These are phyloP conservation scores for Cladochytrium replicatum DNA, from an alignment of 192 early-diverging fungal genomes.

Conservation along the genomic window DNA sequence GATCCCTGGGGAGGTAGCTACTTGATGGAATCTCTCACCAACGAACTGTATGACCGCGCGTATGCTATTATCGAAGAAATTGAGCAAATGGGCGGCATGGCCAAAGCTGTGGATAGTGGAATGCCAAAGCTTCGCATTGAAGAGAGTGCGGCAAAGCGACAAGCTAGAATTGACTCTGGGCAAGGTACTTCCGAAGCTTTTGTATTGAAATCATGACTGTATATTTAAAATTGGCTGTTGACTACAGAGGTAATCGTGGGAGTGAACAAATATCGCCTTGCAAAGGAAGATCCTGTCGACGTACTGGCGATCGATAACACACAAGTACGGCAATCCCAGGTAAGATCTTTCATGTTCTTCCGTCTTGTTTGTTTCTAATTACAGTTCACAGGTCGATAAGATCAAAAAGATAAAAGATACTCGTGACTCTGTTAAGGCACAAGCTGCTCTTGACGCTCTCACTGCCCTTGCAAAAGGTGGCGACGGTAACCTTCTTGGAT, in stretches of 20 bases:
- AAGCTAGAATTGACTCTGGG: conserved; percentile 82
- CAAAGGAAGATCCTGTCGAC: conserved; percentile 50
- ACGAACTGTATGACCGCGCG: conserved; percentile 63
- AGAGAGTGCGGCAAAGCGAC: conserved; percentile 76
- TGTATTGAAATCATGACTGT: background rate
- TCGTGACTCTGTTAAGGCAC: conserved; percentile 46
- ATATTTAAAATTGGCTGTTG: background rate
- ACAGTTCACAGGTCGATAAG: conserved; percentile 44
- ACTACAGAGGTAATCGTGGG: conserved; percentile 72
- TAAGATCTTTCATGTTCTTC: conserved; percentile 6
- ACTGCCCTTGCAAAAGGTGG: conserved; percentile 55
- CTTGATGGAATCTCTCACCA: conserved; percentile 87
- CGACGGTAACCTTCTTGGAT: conserved; percentile 61
- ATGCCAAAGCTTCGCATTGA: conserved; percentile 86
- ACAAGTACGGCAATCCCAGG: conserved; percentile 51
- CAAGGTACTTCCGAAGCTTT: conserved; percentile 37
- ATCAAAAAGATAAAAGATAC: conserved; percentile 43
- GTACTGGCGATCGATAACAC: conserved; percentile 77
- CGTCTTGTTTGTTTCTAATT: conserved; percentile 2
- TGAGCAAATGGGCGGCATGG: conserved; percentile 82
- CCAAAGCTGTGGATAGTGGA: conserved; percentile 76
- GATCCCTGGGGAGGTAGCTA: conserved; percentile 90
- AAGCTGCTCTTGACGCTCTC: conserved; percentile 48
- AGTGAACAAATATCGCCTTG: conserved; percentile 70
- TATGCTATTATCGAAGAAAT: conserved; percentile 64